Conservation (phyloP, 2,329 filamentous ascomycete genomes). For the Stemphylium vesicarium region DNA sequence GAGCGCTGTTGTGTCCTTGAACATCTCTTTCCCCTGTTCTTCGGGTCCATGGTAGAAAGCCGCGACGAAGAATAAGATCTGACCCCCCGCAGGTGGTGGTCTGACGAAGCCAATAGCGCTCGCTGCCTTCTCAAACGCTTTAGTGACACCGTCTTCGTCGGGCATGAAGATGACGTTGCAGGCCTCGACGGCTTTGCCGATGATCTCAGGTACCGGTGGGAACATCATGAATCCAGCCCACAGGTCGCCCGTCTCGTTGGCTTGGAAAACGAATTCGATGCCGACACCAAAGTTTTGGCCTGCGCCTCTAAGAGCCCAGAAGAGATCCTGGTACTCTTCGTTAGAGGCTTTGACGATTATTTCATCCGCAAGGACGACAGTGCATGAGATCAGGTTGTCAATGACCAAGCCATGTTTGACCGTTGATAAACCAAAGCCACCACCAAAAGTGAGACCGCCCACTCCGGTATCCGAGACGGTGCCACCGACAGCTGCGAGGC, state of each 20-base stretch:
- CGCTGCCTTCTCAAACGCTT: background rate
- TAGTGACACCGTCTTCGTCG: constrained; percentile 1
- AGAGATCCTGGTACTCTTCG: constrained; percentile 54
- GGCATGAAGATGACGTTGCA: constrained; percentile 11
- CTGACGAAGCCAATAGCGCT: no score
- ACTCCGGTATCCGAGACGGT: constrained; percentile 38
- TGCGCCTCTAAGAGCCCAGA: constrained; percentile 63
- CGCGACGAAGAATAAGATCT: no score
- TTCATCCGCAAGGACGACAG: constrained; percentile 60
- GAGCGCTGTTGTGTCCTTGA: no score
- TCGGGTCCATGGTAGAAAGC: no score
- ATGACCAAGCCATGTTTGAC: constrained; percentile 60
- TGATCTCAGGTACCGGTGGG: constrained; percentile 5
- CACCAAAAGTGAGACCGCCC: constrained; percentile 60
- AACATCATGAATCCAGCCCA: constrained; percentile 21
- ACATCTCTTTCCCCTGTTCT: no score
- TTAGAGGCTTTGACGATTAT: constrained; percentile 44
- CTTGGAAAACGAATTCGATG: constrained; percentile 49
- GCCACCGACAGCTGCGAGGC: constrained; percentile 14
- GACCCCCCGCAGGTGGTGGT: no score
- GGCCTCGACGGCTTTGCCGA: constrained; percentile 4
- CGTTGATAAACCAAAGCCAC: constrained; percentile 62
- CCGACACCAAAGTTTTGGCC: constrained; percentile 66
- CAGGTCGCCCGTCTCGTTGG: constrained; percentile 29
- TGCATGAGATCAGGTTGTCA: constrained; percentile 60